Evolutionary conservation across 768 basidiomycete genomes (phyloP).

Genomic region (Suillus brevipes): DNA sequence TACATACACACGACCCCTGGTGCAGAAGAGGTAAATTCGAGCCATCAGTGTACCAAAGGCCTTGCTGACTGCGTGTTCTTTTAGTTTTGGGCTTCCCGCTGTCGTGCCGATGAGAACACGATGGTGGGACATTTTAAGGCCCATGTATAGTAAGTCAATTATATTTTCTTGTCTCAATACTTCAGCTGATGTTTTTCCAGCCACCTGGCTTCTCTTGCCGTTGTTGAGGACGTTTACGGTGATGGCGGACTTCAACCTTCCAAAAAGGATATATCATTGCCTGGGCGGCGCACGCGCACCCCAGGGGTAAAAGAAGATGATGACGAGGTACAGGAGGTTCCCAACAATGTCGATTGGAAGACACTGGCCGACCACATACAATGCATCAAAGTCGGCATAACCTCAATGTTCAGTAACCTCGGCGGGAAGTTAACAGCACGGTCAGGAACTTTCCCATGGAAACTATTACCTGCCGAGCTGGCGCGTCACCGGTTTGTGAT

Average conservation of each 20-base stretch:
- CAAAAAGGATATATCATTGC: not conserved
- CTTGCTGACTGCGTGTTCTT: not conserved
- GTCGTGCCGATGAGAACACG: not conserved
- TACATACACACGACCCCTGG: slow-evolving; percentile 3
- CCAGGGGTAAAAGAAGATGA: not conserved
- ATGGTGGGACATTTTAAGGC: not conserved
- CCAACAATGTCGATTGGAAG: not conserved
- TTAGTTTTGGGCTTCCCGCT: not conserved
- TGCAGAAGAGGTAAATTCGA: not conserved
- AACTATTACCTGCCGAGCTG: no score
- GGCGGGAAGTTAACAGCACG: no score
- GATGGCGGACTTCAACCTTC: not conserved
- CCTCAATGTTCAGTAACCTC: no score
- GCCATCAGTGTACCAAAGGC: not conserved
- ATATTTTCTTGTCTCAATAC: not conserved
- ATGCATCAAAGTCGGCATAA: no score
- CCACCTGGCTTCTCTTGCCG: not conserved
- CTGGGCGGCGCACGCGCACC: not conserved
- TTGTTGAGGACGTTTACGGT: not conserved
- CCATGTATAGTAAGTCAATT: not conserved
- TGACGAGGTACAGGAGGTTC: not conserved
- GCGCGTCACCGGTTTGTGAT: not conserved
- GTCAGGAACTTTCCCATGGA: no score
- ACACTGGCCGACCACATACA: not conserved
- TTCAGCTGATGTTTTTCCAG: not conserved